Evolutionary conservation across 345 rosid species (phyloP).

Genomic region (Ceriops zippeliana): DNA sequence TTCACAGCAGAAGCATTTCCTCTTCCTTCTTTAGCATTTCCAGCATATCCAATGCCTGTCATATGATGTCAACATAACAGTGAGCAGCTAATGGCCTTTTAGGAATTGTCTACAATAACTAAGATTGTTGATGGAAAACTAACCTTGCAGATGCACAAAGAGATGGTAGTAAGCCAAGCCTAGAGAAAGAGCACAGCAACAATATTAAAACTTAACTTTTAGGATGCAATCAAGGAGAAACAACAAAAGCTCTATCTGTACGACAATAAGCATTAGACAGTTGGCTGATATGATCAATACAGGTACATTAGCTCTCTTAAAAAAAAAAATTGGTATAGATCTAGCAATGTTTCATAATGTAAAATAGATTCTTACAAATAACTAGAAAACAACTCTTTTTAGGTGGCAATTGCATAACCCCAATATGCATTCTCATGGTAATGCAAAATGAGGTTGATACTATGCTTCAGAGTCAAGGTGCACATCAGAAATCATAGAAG

Average conservation of each 20-base stretch:
- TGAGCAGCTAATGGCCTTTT: neutral
- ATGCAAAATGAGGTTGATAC: too few species aligned
- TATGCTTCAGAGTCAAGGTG: too few species aligned
- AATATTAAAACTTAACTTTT: neutral
- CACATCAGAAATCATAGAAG: too few species aligned
- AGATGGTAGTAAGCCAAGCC: slow-evolving; percentile 89
- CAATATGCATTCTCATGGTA: too few species aligned
- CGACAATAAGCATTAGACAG: too few species aligned
- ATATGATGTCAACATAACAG: slow-evolving; percentile 11
- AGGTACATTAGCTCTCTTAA: neutral
- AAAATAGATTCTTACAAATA: neutral
- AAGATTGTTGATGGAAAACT: slow-evolving; percentile 20
- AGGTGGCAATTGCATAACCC: too few species aligned
- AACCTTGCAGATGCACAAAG: slow-evolving; percentile 79
- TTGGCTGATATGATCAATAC: too few species aligned
- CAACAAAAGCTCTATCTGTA: too few species aligned
- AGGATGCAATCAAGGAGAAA: neutral
- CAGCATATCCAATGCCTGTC: slow-evolving; percentile 75
- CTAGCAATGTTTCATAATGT: neutral
- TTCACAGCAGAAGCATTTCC: slow-evolving; percentile 82
- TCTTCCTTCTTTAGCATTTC: slow-evolving; percentile 89
- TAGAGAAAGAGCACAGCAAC: slow-evolving; percentile 26
- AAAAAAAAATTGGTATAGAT: neutral
- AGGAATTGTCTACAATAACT: slow-evolving; percentile 2
- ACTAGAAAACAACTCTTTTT: neutral